phyloP scores from a whole-genome alignment of 495 filamentous ascomycete species.

The Xylaria curta region DNA sequence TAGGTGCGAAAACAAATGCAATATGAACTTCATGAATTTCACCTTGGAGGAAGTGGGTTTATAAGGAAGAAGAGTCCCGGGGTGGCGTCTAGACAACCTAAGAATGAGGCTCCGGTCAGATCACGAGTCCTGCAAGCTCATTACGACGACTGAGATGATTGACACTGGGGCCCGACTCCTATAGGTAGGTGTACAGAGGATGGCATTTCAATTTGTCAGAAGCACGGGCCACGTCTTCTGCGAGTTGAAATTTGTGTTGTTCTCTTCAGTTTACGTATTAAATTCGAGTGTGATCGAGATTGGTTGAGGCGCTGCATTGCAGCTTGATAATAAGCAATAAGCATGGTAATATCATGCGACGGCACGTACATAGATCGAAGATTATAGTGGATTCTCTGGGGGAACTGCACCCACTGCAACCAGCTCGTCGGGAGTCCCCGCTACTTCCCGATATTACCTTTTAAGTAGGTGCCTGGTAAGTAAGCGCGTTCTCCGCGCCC shows the following conservation, averaged over 20 bases:
- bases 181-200: background rate
- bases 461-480: too few relatives aligned
- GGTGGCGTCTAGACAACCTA: background rate
- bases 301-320: slow-evolving; percentile 18
- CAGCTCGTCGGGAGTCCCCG: slow-evolving; percentile 1
- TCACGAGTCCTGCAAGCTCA: slow-evolving; percentile 17
- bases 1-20: background rate
- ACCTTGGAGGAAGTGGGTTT: background rate
- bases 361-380: background rate
- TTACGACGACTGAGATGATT: slow-evolving; percentile 3
- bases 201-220: slow-evolving; percentile 14
- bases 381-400: background rate
- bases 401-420: background rate
- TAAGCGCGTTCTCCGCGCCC: slow-evolving; percentile 3
- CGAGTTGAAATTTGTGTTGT: background rate
- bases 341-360: background rate
- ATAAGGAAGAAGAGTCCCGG: background rate
- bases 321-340: background rate
- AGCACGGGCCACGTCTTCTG: slow-evolving; percentile 13
- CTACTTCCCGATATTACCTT: background rate
- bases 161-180: background rate
- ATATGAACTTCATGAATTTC: background rate
- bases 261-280: background rate
- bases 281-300: slow-evolving; percentile 19
- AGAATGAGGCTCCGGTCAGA: slow-evolving; percentile 20